phyloP scores from a whole-genome alignment of 805 yeast species.

The Yamadazyma takamatsuzukensis region DNA sequence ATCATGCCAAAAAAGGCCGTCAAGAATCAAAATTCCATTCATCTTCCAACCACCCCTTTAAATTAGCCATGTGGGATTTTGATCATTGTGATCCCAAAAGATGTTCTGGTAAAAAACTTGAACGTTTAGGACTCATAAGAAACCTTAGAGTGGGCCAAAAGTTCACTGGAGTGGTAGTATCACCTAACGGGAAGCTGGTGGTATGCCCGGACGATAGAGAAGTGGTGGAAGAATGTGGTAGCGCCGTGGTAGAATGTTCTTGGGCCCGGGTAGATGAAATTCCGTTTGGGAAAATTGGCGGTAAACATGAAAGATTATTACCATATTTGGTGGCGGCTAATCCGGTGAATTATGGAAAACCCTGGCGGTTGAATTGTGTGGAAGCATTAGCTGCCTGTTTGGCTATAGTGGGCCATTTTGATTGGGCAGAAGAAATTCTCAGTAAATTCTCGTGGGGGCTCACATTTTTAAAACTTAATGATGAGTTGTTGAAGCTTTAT shows the following conservation, averaged over 20 bases:
- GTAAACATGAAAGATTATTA: constrained; percentile 76
- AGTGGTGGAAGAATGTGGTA: constrained; percentile 75
- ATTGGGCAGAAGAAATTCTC: constrained; percentile 80
- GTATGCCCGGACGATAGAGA: constrained; percentile 85
- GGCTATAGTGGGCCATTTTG: constrained; percentile 86
- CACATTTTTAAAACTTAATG: constrained; percentile 79
- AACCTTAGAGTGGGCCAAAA: constrained; percentile 87
- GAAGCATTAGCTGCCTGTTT: constrained; percentile 97
- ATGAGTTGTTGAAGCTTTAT: constrained; percentile 71
- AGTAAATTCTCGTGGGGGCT: constrained; percentile 90
- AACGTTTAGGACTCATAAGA: constrained; percentile 78
- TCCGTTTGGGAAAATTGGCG: constrained; percentile 93
- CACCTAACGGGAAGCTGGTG: constrained; percentile 87
- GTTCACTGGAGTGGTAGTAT: constrained; percentile 83
- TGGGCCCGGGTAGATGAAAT: constrained; percentile 98
- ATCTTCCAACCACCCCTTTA: constrained; percentile 48
- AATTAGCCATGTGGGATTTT: constrained; percentile 98
- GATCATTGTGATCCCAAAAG: constrained; percentile 98
- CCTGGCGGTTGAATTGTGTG: constrained; percentile 94
- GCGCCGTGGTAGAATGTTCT: constrained; percentile 98
- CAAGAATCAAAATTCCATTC: constrained; percentile 39
- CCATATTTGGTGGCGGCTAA: constrained; percentile 96
- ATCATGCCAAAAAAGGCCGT: constrained; percentile 40
- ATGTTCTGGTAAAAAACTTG: constrained; percentile 93
- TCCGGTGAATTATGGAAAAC: constrained; percentile 94